Conservation (phyloP, 225 moss, liverwort and hornwort species). For the Physcomitrellopsis africana region DNA sequence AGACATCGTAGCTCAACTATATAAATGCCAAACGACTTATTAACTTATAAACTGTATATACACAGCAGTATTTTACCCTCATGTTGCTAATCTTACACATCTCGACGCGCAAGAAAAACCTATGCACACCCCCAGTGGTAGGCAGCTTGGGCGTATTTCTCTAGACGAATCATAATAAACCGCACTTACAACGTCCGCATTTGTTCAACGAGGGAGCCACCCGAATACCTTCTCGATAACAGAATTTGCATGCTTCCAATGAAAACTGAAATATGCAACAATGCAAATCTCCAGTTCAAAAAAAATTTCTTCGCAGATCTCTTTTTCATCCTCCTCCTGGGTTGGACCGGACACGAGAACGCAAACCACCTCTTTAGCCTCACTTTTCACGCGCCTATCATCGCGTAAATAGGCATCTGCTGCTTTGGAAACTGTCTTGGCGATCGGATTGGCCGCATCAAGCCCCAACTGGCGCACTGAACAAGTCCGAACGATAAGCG, state of each 20-base stretch:
- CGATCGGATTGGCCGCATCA: slow-evolving; percentile 34
- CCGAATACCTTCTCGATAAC: slow-evolving; percentile 50
- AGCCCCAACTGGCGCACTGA: slow-evolving; percentile 62
- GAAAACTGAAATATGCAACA: slow-evolving; percentile 61
- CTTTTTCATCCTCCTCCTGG: slow-evolving; percentile 29
- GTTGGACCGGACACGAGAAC: slow-evolving; percentile 43
- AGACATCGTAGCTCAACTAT: too few relatives aligned
- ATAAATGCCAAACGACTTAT: too few relatives aligned
- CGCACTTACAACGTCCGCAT: too few relatives aligned
- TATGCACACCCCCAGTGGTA: neutral
- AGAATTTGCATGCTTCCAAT: slow-evolving; percentile 49
- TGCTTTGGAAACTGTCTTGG: slow-evolving; percentile 44
- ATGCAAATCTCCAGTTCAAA: slow-evolving; percentile 58
- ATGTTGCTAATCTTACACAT: neutral
- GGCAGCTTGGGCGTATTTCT: neutral
- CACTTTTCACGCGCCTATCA: slow-evolving; percentile 34
- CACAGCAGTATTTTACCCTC: too few relatives aligned
- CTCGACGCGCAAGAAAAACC: neutral
- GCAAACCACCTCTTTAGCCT: slow-evolving; percentile 50
- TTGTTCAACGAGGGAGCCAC: neutral
- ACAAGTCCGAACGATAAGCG: neutral
- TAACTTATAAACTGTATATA: too few relatives aligned
- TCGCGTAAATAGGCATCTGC: slow-evolving; percentile 61
- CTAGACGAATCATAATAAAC: neutral
- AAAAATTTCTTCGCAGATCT: slow-evolving; percentile 49